Percentiles rank a stretch among this genome's conserved stretches.
phyloP scores from a whole-genome alignment of 202 grass and related monocot species.

The Bolboschoenoplectus hybrid region DNA sequence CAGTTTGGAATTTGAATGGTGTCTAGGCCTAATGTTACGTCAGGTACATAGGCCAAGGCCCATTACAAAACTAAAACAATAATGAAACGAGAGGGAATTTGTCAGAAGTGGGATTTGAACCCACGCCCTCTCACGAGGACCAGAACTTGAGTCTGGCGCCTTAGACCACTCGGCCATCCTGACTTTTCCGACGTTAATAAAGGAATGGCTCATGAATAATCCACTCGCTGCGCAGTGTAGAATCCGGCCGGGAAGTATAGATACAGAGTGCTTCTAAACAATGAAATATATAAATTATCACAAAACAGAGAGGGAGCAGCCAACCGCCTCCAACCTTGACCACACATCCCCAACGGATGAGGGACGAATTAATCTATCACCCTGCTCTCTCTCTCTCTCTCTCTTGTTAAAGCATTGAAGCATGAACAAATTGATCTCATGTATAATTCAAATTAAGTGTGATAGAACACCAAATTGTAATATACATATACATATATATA shows the following conservation, averaged over 20 bases:
- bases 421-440: neutral
- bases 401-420: neutral
- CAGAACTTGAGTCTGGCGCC: constrained; percentile 99
- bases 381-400: neutral
- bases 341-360: neutral
- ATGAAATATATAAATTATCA: neutral
- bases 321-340: neutral
- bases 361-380: neutral
- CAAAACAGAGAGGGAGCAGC: neutral
- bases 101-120: constrained; percentile 99
- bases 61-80: neutral
- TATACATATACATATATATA: neutral
- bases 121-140: constrained; percentile 94
- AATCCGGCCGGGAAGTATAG: no score
- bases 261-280: no score
- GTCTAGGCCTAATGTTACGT: neutral
- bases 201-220: no score
- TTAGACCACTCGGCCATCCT: constrained; percentile 99
- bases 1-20: no score
- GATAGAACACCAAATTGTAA: constrained; percentile 15
- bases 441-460: neutral
- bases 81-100: neutral
- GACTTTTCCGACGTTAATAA: constrained; percentile 31
- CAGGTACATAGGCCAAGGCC: neutral
- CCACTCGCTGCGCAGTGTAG: no score